These are phyloP conservation scores for Beauveria scarabaeidicola DNA, from an alignment of 2,329 filamentous ascomycete genomes.

Conservation along the genomic window DNA sequence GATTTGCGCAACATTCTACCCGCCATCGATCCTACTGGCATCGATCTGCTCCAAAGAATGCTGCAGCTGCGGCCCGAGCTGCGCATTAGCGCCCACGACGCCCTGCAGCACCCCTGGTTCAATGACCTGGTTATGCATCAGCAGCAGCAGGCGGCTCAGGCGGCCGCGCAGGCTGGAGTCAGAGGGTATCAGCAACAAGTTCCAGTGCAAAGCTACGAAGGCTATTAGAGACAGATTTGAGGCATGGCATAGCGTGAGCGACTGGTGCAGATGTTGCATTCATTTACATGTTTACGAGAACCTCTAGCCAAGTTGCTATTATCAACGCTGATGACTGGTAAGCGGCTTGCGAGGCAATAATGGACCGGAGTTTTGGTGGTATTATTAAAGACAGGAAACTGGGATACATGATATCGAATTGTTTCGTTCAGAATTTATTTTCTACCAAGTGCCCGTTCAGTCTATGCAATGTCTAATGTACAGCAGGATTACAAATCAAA, in stretches of 20 bases:
- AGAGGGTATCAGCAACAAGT: slow-evolving; percentile 30
- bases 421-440: not conserved
- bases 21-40: slow-evolving; percentile 77
- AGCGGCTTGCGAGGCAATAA: not conserved
- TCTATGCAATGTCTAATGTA: slow-evolving; percentile 4
- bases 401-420: slow-evolving; percentile 3
- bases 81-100: slow-evolving; percentile 78
- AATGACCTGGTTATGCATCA: slow-evolving; percentile 57
- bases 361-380: slow-evolving; percentile 7
- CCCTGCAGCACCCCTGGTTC: slow-evolving; percentile 90
- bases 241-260: not conserved
- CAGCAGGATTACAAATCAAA: not conserved
- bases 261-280: not conserved
- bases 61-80: slow-evolving; percentile 88
- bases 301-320: not conserved
- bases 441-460: not conserved
- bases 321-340: not conserved
- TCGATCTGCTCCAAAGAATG: slow-evolving; percentile 85
- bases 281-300: not conserved
- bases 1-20: slow-evolving; percentile 80
- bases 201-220: slow-evolving; percentile 30
- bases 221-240: slow-evolving; percentile 21
- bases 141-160: slow-evolving; percentile 33
- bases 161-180: slow-evolving; percentile 25
- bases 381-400: slow-evolving; percentile 1